phyloP scores from a whole-genome alignment of 176 grass and related monocot species.

The Ampelocalamus luodianensis region DNA sequence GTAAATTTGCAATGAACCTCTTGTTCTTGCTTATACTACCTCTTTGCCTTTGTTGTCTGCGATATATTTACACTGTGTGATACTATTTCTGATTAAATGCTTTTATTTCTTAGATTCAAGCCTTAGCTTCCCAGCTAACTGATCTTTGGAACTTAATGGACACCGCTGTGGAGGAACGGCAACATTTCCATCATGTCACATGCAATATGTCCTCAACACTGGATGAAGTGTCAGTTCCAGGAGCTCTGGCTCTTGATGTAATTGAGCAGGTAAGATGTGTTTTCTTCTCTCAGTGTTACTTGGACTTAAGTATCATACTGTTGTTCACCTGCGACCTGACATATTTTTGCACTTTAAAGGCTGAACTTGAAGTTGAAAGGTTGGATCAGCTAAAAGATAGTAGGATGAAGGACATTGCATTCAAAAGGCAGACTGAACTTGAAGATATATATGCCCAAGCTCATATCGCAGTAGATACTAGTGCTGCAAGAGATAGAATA shows the following conservation, averaged over 20 bases:
- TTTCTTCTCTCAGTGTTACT: constrained; percentile 30
- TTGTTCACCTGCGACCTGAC: constrained; percentile 11
- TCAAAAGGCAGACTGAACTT: constrained; percentile 83
- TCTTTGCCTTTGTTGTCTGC: constrained; percentile 14
- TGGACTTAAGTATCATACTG: neutral
- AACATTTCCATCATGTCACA: constrained; percentile 72
- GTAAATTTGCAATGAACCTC: constrained; percentile 49
- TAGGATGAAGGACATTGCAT: constrained; percentile 96
- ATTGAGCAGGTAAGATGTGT: constrained; percentile 67
- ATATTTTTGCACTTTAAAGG: constrained; percentile 50
- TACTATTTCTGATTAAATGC: constrained; percentile 34
- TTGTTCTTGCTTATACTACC: constrained; percentile 20
- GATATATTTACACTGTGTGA: constrained; percentile 32
- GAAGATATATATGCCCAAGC: constrained; percentile 87
- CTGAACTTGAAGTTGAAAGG: constrained; percentile 78
- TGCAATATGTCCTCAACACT: constrained; percentile 69
- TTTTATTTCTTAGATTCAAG: constrained; percentile 78
- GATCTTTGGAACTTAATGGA: constrained; percentile 98
- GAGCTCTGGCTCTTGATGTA: constrained; percentile 81
- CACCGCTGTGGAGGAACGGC: constrained; percentile 53
- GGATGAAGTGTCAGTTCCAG: constrained; percentile 73
- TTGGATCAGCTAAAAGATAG: constrained; percentile 86
- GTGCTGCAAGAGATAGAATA: constrained; percentile 74
- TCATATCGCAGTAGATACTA: constrained; percentile 68
- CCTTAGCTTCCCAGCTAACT: constrained; percentile 71